Evolutionary conservation across 73 alveolate species (phyloP).

Genomic region (Paramecium pentaurelia): DNA sequence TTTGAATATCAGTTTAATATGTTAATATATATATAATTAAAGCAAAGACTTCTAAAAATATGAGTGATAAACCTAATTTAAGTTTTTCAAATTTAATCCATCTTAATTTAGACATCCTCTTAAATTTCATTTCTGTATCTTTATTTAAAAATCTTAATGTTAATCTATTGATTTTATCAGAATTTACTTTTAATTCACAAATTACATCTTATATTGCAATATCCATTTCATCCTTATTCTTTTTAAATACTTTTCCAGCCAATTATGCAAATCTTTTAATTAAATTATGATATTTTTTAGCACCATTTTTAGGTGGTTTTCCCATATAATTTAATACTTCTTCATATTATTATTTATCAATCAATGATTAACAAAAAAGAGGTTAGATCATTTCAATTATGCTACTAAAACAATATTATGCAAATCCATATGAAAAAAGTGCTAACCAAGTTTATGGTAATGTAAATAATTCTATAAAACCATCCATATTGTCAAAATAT

Average conservation of each 20-base stretch:
- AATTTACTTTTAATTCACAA: slow-evolving; percentile 8
- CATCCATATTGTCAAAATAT: background rate
- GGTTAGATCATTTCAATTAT: background rate
- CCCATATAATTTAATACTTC: background rate
- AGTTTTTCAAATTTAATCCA: slow-evolving; percentile 2
- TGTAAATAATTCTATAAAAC: background rate
- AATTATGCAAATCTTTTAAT: slow-evolving; percentile 3
- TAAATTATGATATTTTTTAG: slow-evolving; percentile 18
- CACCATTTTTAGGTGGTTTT: background rate
- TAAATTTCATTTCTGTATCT: slow-evolving; percentile 44
- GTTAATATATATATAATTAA: background rate
- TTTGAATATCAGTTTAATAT: background rate
- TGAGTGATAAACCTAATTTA: background rate
- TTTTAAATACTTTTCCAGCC: slow-evolving; percentile 29
- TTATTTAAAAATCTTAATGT: slow-evolving; percentile 22
- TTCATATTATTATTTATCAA: background rate
- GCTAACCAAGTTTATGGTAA: background rate
- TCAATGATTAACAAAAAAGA: background rate
- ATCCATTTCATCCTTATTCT: slow-evolving; percentile 42
- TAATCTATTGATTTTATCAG: background rate
- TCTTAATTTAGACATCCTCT: background rate
- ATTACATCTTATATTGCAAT: slow-evolving; percentile 5
- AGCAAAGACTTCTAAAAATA: background rate
- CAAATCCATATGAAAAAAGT: background rate
- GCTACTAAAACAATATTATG: background rate